Evolutionary conservation across 2,329 filamentous ascomycete species (phyloP).

Genomic region (Pseudogymnoascus sp.): DNA sequence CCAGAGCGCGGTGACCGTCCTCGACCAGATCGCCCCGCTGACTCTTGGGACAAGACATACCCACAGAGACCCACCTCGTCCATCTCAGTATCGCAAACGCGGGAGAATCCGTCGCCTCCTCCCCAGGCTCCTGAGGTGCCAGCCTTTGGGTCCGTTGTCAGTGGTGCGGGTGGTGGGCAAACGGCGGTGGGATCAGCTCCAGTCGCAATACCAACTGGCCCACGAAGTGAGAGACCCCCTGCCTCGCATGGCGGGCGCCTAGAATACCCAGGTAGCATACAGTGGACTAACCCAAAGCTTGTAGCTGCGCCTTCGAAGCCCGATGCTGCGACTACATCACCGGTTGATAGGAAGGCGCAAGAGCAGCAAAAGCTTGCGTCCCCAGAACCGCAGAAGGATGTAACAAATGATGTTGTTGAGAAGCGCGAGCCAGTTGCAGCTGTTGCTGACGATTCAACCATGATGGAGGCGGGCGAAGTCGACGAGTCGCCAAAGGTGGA

Average conservation of each 20-base stretch:
- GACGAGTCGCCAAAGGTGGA: constrained; percentile 3
- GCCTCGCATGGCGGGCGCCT: constrained; percentile 4
- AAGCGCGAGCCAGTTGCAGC: neutral
- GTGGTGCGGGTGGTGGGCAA: neutral
- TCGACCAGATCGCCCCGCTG: neutral
- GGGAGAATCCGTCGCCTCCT: constrained; percentile 39
- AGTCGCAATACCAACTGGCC: constrained; percentile 6
- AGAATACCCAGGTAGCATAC: constrained; percentile 4
- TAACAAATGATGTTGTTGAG: neutral
- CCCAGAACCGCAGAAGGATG: neutral
- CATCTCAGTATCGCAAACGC: neutral
- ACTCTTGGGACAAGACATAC: constrained; percentile 10
- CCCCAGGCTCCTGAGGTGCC: constrained; percentile 46
- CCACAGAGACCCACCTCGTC: constrained; percentile 1
- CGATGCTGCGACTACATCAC: neutral
- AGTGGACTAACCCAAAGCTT: constrained; percentile 8
- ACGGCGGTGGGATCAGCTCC: neutral
- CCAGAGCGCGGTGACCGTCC: constrained; percentile 18
- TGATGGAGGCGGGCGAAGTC: constrained; percentile 9
- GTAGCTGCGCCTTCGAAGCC: neutral
- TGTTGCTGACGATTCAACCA: neutral
- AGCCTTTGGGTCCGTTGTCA: constrained; percentile 39
- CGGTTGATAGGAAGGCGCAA: neutral
- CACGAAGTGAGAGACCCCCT: constrained; percentile 9
- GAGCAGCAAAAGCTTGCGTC: neutral